Evolutionary conservation across 1,139 yeast species (phyloP).

Genomic region (Wickerhamomyces sp.): DNA sequence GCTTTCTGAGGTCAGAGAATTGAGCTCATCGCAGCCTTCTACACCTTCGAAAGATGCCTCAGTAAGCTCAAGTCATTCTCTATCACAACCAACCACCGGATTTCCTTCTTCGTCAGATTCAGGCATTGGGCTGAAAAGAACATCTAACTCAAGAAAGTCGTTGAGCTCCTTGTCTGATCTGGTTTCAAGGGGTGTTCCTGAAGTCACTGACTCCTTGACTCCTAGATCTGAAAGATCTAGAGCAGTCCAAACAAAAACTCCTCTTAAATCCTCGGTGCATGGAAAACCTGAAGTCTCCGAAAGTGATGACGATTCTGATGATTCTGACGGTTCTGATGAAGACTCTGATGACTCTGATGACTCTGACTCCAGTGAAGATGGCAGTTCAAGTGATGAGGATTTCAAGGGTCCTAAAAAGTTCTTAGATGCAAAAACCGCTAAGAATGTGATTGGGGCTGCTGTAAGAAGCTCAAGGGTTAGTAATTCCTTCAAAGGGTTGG

Average conservation of each 20-base stretch:
- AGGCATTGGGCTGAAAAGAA: not conserved
- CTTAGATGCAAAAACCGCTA: slow-evolving; percentile 38
- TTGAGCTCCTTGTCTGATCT: slow-evolving; percentile 54
- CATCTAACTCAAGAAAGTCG: slow-evolving; percentile 29
- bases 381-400: slow-evolving; percentile 26
- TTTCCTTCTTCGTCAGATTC: not conserved
- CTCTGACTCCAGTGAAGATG: too few species aligned
- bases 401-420: slow-evolving; percentile 25
- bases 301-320: slow-evolving; percentile 11
- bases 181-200: slow-evolving; percentile 57
- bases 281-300: slow-evolving; percentile 2
- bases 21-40: slow-evolving; percentile 8
- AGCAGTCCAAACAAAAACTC: slow-evolving; percentile 3
- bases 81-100: not conserved
- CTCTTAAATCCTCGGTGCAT: not conserved
- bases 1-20: slow-evolving; percentile 3
- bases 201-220: slow-evolving; percentile 42
- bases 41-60: slow-evolving; percentile 7
- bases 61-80: not conserved
- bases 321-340: slow-evolving; percentile 10
- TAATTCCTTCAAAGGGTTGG: slow-evolving; percentile 48
- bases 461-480: slow-evolving; percentile 31
- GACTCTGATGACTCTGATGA: slow-evolving; percentile 15
- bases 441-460: slow-evolving; percentile 28
- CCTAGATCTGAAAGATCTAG: slow-evolving; percentile 17